Evolutionary conservation across 805 yeast species (phyloP).

Genomic region (Saccharomycopsis sp.): DNA sequence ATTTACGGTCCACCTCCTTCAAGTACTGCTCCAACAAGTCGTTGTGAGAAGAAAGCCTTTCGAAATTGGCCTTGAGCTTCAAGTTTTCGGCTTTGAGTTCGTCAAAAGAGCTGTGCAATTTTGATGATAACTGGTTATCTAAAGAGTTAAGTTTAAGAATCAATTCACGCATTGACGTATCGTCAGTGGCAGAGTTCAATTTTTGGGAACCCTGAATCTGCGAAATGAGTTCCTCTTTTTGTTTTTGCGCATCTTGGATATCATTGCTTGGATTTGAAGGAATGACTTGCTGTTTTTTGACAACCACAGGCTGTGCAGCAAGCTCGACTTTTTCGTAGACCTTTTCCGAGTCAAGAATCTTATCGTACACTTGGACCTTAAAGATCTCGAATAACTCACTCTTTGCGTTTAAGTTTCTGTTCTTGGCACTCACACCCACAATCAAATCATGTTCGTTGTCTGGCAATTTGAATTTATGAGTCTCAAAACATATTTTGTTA

Average conservation of each 20-base stretch:
- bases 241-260: background rate
- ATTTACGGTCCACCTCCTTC: constrained; percentile 20
- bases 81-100: constrained; percentile 23
- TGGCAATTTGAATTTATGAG: constrained; percentile 46
- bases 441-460: constrained; percentile 31
- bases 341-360: constrained; percentile 44
- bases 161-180: background rate
- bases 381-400: constrained; percentile 61
- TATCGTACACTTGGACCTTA: constrained; percentile 48
- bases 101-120: constrained; percentile 24
- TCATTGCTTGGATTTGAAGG: constrained; percentile 28
- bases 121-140: constrained; percentile 13
- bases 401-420: constrained; percentile 30
- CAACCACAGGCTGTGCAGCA: constrained; percentile 40
- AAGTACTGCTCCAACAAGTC: constrained; percentile 20
- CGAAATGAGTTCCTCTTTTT: background rate
- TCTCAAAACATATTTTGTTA: constrained; percentile 63
- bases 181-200: background rate
- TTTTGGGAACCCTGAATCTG: background rate
- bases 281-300: constrained; percentile 31
- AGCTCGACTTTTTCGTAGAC: constrained; percentile 48
- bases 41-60: constrained; percentile 18
- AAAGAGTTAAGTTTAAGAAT: constrained; percentile 25
- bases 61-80: constrained; percentile 25
- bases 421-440: constrained; percentile 49